These are phyloP conservation scores for Cyberlindnera suaveolens DNA, from an alignment of 805 yeast genomes.

Conservation along the genomic window DNA sequence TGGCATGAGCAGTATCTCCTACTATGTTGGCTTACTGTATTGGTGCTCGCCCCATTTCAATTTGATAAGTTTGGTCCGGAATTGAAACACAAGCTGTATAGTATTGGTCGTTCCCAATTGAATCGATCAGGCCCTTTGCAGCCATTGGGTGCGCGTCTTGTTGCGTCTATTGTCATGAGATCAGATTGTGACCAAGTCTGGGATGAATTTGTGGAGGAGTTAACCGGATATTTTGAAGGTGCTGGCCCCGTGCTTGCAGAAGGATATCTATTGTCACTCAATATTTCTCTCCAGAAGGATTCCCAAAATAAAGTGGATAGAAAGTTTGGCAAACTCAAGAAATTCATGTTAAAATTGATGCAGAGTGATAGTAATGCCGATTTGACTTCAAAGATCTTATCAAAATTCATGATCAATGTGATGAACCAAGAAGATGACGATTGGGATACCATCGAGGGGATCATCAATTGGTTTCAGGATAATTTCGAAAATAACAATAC, in stretches of 20 bases:
- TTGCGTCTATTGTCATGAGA: conserved; percentile 27
- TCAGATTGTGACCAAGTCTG: conserved; percentile 15
- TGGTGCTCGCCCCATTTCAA: conserved; percentile 71
- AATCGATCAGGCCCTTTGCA: conserved; percentile 37
- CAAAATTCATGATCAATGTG: conserved; percentile 18
- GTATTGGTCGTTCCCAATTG: conserved; percentile 28
- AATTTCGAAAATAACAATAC: conserved; percentile 45
- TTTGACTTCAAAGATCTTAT: conserved; percentile 18
- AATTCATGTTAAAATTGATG: not conserved
- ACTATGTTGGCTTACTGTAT: conserved; percentile 65
- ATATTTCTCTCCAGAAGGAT: conserved; percentile 20
- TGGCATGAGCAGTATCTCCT: conserved; percentile 48
- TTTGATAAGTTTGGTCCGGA: conserved; percentile 34
- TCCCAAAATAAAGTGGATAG: conserved; percentile 1
- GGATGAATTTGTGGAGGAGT: conserved; percentile 9
- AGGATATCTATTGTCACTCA: conserved; percentile 16
- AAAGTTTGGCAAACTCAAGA: not conserved
- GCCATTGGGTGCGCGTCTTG: conserved; percentile 25
- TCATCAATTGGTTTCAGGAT: conserved; percentile 41
- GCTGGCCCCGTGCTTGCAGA: conserved; percentile 1
- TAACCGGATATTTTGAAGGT: conserved; percentile 12
- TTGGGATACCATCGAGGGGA: conserved; percentile 33
- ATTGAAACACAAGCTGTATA: conserved; percentile 29
- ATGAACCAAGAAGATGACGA: conserved; percentile 9
- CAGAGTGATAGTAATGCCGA: conserved; percentile 5